Percentiles rank a stretch among this genome's conserved stretches.
Evolutionary conservation across 1,284 basidiomycete genomes (phyloP).

Genomic region (Microbotryum intermedium): DNA sequence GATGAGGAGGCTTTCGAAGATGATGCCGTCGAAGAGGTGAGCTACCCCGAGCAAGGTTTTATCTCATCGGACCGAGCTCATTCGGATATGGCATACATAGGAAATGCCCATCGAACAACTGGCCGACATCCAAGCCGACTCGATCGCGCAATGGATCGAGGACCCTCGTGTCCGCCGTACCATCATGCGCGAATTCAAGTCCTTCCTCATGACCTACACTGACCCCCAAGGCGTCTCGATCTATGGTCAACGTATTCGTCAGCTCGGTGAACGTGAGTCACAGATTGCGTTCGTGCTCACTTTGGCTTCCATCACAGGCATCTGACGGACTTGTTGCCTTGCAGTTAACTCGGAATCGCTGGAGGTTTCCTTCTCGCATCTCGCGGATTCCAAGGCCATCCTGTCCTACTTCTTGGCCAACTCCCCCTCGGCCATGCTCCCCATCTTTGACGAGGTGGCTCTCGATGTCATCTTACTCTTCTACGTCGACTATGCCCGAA

Average conservation of each 20-base stretch:
- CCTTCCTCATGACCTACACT: conserved; percentile 91
- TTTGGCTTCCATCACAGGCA: background rate
- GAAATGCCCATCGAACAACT: conserved; percentile 92
- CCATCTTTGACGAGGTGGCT: conserved; percentile 92
- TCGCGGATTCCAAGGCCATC: conserved; percentile 82
- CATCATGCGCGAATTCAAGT: conserved; percentile 84
- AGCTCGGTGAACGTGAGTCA: conserved; percentile 81
- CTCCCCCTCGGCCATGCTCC: conserved; percentile 82
- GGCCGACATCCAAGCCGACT: conserved; percentile 93
- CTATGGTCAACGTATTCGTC: conserved; percentile 87
- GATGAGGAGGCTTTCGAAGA: conserved; percentile 52
- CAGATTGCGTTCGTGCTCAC: background rate
- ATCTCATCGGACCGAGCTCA: background rate
- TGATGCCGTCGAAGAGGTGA: conserved; percentile 46
- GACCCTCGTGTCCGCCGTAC: conserved; percentile 81
- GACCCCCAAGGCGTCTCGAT: conserved; percentile 86
- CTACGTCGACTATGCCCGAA: conserved; percentile 92
- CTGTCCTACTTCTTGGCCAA: conserved; percentile 96
- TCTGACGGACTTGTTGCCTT: background rate
- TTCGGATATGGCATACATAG: conserved; percentile 41
- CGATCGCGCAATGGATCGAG: conserved; percentile 94
- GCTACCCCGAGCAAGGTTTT: background rate
- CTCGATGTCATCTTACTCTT: conserved; percentile 88
- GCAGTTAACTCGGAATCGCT: conserved; percentile 92
- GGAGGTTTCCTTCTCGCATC: conserved; percentile 89